A percentile compares a stretch with the other conserved stretches of the same genome.
phyloP scores from a whole-genome alignment of 257 asterid species.

The Avicennia marina region DNA sequence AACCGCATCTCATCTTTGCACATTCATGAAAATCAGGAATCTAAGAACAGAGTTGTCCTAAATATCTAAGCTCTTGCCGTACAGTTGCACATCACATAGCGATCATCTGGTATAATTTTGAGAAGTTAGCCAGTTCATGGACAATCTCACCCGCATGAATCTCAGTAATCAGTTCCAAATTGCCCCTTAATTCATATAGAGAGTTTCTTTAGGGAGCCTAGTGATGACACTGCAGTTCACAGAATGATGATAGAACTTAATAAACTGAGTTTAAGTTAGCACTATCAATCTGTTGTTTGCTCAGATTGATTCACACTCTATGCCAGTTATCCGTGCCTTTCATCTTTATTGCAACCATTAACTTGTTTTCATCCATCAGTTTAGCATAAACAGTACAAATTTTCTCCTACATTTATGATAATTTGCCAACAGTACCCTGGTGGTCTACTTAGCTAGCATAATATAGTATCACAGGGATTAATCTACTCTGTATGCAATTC shows the following conservation, averaged over 20 bases:
- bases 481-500: too few relatives aligned
- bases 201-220: background rate
- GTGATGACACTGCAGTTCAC: background rate
- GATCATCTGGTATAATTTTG: background rate
- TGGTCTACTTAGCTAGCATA: too few relatives aligned
- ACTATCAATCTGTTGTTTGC: background rate
- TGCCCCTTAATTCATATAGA: too few relatives aligned
- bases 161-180: too few relatives aligned
- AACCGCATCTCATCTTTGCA: background rate
- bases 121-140: too few relatives aligned
- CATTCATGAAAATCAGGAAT: background rate
- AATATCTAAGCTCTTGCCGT: background rate
- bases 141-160: too few relatives aligned
- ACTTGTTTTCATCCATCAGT: background rate
- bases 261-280: background rate
- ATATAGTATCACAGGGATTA: too few relatives aligned
- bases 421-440: background rate
- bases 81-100: too few relatives aligned
- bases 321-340: too few relatives aligned
- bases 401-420: background rate
- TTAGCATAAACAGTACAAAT: background rate
- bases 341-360: background rate
- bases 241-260: background rate
- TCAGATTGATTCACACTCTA: too few relatives aligned
- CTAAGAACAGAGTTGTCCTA: background rate